Percentiles rank a stretch among this genome's conserved stretches.
Evolutionary conservation across 768 basidiomycete genomes (phyloP).

Genomic region (Kwoniella dendrophila): DNA sequence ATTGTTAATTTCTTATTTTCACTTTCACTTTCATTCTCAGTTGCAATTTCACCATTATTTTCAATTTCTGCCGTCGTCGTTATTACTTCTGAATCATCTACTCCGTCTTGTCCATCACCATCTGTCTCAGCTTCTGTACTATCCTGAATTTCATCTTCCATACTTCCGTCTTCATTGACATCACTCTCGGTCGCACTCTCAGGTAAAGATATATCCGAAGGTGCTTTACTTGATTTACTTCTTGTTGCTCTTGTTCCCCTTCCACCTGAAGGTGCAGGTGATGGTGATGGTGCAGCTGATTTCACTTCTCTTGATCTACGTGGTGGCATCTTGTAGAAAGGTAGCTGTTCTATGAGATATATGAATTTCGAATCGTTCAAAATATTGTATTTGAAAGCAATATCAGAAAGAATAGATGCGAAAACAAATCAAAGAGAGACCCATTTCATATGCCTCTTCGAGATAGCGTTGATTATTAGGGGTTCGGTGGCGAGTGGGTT

Average conservation of each 20-base stretch:
- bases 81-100: constrained; percentile 19
- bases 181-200: constrained; percentile 18
- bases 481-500: not conserved
- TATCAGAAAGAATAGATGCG: not conserved
- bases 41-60: constrained; percentile 21
- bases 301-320: constrained; percentile 41
- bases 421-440: too few relatives aligned
- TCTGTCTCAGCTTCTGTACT: constrained; percentile 23
- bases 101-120: not conserved
- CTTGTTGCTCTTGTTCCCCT: constrained; percentile 10
- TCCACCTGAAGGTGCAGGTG: constrained; percentile 29
- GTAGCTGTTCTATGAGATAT: not conserved
- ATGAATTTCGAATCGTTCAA: not conserved
- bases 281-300: constrained; percentile 52
- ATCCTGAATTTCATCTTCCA: constrained; percentile 7
- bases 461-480: too few relatives aligned
- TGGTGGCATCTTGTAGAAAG: constrained; percentile 33
- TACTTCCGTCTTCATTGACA: constrained; percentile 2
- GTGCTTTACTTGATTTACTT: constrained; percentile 20
- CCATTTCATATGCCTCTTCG: too few relatives aligned
- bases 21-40: constrained; percentile 19
- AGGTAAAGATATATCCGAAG: constrained; percentile 21
- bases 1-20: constrained; percentile 56
- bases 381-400: not conserved
- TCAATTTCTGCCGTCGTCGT: constrained; percentile 19